Base-by-base conservation (phyloP, 2,329 filamentous ascomycete genomes). In the Pestalotiopsis sp. region DNA sequence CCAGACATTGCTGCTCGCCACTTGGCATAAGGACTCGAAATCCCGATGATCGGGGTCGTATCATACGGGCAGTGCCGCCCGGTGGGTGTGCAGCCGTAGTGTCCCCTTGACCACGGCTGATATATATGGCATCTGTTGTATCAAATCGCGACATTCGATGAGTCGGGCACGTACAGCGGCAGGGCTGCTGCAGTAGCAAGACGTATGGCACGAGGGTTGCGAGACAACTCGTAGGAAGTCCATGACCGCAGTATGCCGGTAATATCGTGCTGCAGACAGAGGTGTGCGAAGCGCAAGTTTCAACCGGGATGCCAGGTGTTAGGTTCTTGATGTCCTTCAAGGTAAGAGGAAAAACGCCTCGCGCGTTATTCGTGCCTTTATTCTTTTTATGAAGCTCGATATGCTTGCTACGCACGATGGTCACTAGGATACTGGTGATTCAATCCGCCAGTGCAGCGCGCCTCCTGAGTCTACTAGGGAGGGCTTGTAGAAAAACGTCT, bases 401-500 rank as follows among this genome's bases (percentile, higher is more conserved):
- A 38, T 66, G 66, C 12, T 66, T 62, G 3, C 67, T 45, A 14
- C 40, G 61, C 25, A 69, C 59, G n/a, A 60, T 62, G n/a, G 62
- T 41, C 14, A 2, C 23, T 5, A 66, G 65, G 11, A 17, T 68
- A 14, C 59, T 38, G 17, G 20, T 64, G 13, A 66, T 31, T 45
- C 49, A n/a, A 14, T 62, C 59, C 5, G 67, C 27, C 45, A 71
- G 68, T n/a, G 40, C n/a, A 14, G 49, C 36, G 31, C 61, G 65
- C 17, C 61, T 70, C 66, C 61, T 57, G 20, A 56, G 2, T 49
- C 56, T 31, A 76, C 70, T 82, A 81, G 2, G 77, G 75, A 1
- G 72, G 68, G 62, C 78, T 79, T 68, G 76, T 78, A 1, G 76
- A 76, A 57, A 57, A 75, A 79, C 31, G 62, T 56, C 65, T 77